Percentiles rank a stretch among this genome's conserved stretches.
Evolutionary conservation across 169 alveolate species (phyloP).

Genomic region (Cryptosporidium tyzzeri): DNA sequence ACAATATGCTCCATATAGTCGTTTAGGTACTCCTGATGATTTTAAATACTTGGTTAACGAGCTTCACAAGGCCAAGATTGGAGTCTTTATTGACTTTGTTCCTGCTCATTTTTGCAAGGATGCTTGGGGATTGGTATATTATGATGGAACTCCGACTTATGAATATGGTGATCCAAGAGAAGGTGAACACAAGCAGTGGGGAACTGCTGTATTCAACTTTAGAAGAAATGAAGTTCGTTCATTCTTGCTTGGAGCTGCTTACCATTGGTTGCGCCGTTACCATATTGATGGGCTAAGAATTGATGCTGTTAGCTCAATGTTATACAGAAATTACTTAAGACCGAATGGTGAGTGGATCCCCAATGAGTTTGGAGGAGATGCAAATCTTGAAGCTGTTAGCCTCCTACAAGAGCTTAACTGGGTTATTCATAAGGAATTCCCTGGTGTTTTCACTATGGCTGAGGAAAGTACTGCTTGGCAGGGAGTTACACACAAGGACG

Average conservation of each 20-base stretch:
- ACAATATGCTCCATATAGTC: conserved; percentile 83
- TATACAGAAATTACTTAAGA: conserved; percentile 79
- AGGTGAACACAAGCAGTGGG: conserved; percentile 84
- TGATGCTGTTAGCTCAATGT: conserved; percentile 83
- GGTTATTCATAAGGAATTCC: conserved; percentile 84
- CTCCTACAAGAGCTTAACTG: conserved; percentile 82
- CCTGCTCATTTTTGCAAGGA: conserved; percentile 85
- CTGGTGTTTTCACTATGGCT: conserved; percentile 84
- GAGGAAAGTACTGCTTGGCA: conserved; percentile 83
- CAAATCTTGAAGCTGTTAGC: conserved; percentile 83
- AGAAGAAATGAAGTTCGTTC: conserved; percentile 83
- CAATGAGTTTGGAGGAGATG: conserved; percentile 83
- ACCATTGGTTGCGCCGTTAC: conserved; percentile 83
- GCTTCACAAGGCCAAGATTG: conserved; percentile 81
- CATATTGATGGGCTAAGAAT: conserved; percentile 84
- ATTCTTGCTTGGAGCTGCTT: conserved; percentile 83
- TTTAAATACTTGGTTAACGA: conserved; percentile 81
- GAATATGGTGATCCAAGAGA: conserved; percentile 85
- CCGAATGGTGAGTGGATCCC: conserved; percentile 83
- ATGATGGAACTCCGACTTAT: conserved; percentile 83
- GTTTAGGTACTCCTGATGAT: conserved; percentile 82
- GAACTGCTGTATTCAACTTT: conserved; percentile 82
- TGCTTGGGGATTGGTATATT: conserved; percentile 82
- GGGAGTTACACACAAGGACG: conserved; percentile 80
- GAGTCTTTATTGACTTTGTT: conserved; percentile 82